phyloP scores from a whole-genome alignment of 495 filamentous ascomycete genomes.

The Cryomyces antarcticus region DNA sequence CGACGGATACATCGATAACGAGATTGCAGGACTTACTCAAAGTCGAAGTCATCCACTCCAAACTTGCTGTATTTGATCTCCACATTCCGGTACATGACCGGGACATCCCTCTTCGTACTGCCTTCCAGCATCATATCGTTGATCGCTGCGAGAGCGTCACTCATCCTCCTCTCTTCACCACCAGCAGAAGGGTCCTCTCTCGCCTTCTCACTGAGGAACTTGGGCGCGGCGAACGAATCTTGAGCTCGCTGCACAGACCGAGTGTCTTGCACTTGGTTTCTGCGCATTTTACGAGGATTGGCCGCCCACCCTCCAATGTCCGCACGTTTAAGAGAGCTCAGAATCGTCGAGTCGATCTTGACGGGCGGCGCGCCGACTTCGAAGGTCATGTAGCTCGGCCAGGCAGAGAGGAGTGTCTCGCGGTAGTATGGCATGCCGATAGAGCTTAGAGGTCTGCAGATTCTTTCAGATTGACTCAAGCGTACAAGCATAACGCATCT shows the following conservation, averaged over 20 bases:
- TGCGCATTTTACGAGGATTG: conserved; percentile 48
- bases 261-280: conserved; percentile 72
- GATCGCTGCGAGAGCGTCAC: conserved; percentile 41
- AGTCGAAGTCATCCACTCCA: conserved; percentile 95
- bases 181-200: conserved; percentile 30
- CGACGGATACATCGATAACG: too few relatives aligned
- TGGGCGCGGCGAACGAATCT: conserved; percentile 41
- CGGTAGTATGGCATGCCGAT: conserved; percentile 89
- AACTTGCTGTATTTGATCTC: conserved; percentile 97
- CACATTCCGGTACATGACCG: conserved; percentile 68
- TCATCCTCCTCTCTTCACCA: conserved; percentile 25
- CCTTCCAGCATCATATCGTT: conserved; percentile 14
- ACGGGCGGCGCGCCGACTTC: conserved; percentile 66
- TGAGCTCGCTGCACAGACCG: conserved; percentile 25
- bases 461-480: not conserved
- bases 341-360: conserved; percentile 51
- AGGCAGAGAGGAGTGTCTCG: conserved; percentile 68
- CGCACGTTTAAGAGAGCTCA: conserved; percentile 42
- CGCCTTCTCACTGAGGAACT: conserved; percentile 84
- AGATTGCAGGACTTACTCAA: conserved; percentile 36
- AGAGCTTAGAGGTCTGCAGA: conserved; percentile 48
- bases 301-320: conserved; percentile 56
- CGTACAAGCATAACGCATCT: conserved; percentile 11
- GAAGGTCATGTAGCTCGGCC: conserved; percentile 65
- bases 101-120: conserved; percentile 46